These are phyloP conservation scores for Lomentospora prolificans DNA, from an alignment of 2,329 filamentous ascomycete species.

Conservation along the genomic window DNA sequence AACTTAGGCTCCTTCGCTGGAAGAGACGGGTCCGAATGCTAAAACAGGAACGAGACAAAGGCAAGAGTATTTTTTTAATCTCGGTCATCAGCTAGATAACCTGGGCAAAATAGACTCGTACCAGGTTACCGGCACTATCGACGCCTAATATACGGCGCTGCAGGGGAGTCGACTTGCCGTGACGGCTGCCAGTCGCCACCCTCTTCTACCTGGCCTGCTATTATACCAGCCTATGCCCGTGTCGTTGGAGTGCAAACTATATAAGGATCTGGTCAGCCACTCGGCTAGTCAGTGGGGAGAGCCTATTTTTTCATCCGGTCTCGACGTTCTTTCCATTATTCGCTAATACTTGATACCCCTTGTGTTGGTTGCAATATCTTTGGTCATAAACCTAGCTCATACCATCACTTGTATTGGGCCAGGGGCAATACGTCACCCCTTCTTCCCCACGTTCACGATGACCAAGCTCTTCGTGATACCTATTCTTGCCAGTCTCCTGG, in stretches of 20 bases:
- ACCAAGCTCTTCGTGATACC: neutral
- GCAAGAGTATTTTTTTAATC: neutral
- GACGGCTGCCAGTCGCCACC: neutral
- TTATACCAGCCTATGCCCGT: neutral
- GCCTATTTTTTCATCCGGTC: neutral
- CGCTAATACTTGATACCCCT: neutral
- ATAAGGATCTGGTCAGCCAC: neutral
- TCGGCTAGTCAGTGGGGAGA: neutral
- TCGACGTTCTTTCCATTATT: neutral
- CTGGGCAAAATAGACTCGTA: neutral
- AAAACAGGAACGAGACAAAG: neutral
- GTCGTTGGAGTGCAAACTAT: neutral
- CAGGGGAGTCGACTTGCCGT: neutral
- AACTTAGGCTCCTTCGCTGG: neutral
- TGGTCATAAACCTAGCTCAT: neutral
- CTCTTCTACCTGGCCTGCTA: neutral
- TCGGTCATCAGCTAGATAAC: neutral
- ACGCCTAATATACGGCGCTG: neutral
- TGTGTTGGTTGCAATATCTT: neutral
- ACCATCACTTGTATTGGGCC: neutral
- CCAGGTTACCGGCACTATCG: neutral
- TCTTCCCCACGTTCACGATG: neutral
- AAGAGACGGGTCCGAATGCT: neutral
- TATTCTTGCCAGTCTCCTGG: neutral
- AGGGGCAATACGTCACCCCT: neutral